phyloP scores from a whole-genome alignment of 2,329 filamentous ascomycete genomes.

The Penicillium sp. region DNA sequence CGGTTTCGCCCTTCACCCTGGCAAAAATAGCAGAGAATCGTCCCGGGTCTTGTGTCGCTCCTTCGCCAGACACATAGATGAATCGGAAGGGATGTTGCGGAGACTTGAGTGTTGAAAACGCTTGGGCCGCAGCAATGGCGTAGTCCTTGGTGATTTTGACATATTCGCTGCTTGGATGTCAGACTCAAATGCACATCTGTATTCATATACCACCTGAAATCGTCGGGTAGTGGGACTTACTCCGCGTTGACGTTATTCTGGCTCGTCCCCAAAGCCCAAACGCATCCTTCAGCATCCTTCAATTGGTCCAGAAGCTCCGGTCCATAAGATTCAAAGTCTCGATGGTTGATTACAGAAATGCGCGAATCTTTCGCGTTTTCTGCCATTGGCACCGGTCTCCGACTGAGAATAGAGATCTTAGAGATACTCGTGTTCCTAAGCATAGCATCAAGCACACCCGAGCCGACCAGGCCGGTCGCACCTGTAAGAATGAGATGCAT shows the following conservation, averaged over 20 bases:
- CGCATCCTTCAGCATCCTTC: slow-evolving; percentile 60
- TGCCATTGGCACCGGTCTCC: slow-evolving; percentile 60
- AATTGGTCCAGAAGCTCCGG: slow-evolving; percentile 55
- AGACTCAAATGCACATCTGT: not conserved
- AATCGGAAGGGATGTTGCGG: slow-evolving; percentile 56
- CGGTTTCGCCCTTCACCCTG: slow-evolving; percentile 62
- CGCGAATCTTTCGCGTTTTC: slow-evolving; percentile 42
- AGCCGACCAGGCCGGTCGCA: slow-evolving; percentile 63
- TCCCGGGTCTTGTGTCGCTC: slow-evolving; percentile 44
- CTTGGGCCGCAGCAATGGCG: slow-evolving; percentile 57
- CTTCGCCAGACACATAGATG: slow-evolving; percentile 61
- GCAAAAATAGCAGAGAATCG: slow-evolving; percentile 55
- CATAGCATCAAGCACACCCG: slow-evolving; percentile 57
- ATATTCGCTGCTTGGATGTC: slow-evolving; percentile 49
- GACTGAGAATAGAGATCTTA: slow-evolving; percentile 60
- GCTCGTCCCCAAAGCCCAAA: slow-evolving; percentile 69
- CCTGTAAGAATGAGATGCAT: slow-evolving; percentile 58
- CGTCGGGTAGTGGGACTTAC: slow-evolving; percentile 34
- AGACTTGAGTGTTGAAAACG: slow-evolving; percentile 50
- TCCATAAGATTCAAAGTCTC: slow-evolving; percentile 61
- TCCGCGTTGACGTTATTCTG: slow-evolving; percentile 56
- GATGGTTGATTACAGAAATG: slow-evolving; percentile 62
- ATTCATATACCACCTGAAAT: no score
- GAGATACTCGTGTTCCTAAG: slow-evolving; percentile 32
- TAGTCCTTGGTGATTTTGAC: slow-evolving; percentile 64